Evolutionary conservation across 768 basidiomycete species (phyloP), one percentile per base, ranked within the genome.

Genomic region (Boletus vinaceobasis): DNA sequence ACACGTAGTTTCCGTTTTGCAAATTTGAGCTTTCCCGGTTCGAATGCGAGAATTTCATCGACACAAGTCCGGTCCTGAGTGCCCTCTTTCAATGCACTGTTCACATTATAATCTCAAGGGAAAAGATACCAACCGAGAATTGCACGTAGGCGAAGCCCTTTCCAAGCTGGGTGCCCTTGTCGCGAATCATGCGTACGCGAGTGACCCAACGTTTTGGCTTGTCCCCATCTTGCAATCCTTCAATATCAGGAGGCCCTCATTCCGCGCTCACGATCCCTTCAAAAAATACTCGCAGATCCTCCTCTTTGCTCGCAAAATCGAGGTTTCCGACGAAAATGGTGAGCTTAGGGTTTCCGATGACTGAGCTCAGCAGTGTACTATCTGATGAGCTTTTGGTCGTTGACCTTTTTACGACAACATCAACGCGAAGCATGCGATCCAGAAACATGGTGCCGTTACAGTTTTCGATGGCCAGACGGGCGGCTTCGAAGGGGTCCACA

Each of bases 71-170:
- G 85, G 60, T 97, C 93, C 95, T 98, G 60, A 8, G 35, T 4
- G 43, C 17, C 17, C 8, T 6, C 1, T 23, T 33, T 61, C 53
- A 58, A 36, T 37, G 21, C 15, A 26, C 32, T 47, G 15, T 40
- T 43, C 39, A 5, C 37, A 36, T 15, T 7, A 4, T 17, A 17
- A 48, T 43, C 27, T 44, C 3, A 17, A 39, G 4, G 26, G 45
- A 53, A 29, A 19, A 33, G 1, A n/a, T 23, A 56, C 57, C 43
- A 44, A 96, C 96, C 52, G 76, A 69, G 58, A 98, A 91, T 62
- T 93, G 86, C 19, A 98, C 85, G 65, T 98, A 97, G 10, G 89
- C 93, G 68, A 98, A 95, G 5, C 95, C 95, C 73, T 96, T 97
- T 13, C 95, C 96, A 14, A 98, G 80, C 61, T 93, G 93, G 1